phyloP scores from a whole-genome alignment of 139 green algal species.

The Chlorella sp. region DNA sequence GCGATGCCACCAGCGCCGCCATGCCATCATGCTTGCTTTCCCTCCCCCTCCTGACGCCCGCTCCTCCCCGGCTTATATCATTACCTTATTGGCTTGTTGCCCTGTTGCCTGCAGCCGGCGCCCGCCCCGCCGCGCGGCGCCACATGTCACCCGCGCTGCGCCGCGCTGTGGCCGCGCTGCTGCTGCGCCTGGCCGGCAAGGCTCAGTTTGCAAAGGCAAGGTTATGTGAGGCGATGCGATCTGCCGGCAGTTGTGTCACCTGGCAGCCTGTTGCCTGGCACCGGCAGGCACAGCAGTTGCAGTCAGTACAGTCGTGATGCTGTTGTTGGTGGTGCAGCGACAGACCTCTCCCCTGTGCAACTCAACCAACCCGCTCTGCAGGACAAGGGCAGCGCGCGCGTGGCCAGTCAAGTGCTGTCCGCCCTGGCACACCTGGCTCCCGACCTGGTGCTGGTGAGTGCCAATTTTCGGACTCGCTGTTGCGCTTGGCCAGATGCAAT shows the following conservation, averaged over 20 bases:
- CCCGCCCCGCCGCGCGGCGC: neutral
- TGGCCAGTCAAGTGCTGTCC: constrained; percentile 56
- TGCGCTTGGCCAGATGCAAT: constrained; percentile 48
- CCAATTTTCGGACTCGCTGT: no score
- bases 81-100: no score
- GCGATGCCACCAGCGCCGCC: no score
- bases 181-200: constrained; percentile 74
- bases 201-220: constrained; percentile 86
- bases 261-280: no score
- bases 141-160: constrained; percentile 4
- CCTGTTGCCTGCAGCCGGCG: neutral
- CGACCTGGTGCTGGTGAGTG: constrained; percentile 62
- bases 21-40: no score
- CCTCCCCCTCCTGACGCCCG: no score
- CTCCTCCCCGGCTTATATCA: no score
- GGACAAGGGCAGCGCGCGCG: constrained; percentile 45
- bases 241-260: no score
- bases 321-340: no score
- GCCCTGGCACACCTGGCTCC: constrained; percentile 78
- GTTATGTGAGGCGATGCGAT: no score
- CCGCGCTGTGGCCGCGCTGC: constrained; percentile 47
- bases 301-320: no score
- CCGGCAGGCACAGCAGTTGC: no score
- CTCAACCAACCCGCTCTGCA: constrained; percentile 23
- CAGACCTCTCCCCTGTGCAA: neutral